Evolutionary conservation across 805 yeast species (phyloP).

Genomic region (Grigorovia yakushimaensis): DNA sequence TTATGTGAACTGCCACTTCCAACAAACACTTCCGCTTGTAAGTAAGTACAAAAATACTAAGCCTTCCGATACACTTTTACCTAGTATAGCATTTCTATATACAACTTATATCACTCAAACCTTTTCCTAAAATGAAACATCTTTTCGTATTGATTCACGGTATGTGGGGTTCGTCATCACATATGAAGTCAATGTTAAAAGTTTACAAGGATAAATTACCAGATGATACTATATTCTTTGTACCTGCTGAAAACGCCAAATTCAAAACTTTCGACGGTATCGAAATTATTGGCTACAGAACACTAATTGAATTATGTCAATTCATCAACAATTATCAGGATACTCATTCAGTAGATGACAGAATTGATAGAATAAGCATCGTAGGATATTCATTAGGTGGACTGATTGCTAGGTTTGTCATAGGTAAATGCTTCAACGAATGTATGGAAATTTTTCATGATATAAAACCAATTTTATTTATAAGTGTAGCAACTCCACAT

Average conservation of each 20-base stretch:
- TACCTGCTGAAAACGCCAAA: conserved; percentile 54
- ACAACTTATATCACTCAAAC: no score
- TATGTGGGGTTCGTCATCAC: conserved; percentile 60
- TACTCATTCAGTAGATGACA: conserved; percentile 5
- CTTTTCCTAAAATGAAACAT: no score
- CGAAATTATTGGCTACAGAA: conserved; percentile 58
- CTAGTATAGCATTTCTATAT: no score
- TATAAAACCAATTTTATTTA: conserved; percentile 51
- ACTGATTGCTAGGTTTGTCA: conserved; percentile 64
- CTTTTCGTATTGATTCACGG: conserved; percentile 72
- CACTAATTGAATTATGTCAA: conserved; percentile 52
- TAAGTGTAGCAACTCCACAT: conserved; percentile 76
- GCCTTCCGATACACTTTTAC: no score
- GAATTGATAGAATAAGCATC: conserved; percentile 46
- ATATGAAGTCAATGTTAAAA: conserved; percentile 40
- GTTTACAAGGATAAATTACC: conserved; percentile 32
- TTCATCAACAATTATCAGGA: conserved; percentile 31
- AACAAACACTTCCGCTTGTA: no score
- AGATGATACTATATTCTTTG: conserved; percentile 37
- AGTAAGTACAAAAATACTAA: no score
- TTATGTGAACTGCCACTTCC: no score
- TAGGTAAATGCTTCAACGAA: conserved; percentile 54
- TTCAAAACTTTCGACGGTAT: conserved; percentile 82
- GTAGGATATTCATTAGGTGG: conserved; percentile 92
- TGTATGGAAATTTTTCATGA: conserved; percentile 43